Percentiles rank a stretch among this genome's conserved stretches.
Evolutionary conservation across 192 early-diverging fungal species (phyloP).

Genomic region (Dispira parvispora): DNA sequence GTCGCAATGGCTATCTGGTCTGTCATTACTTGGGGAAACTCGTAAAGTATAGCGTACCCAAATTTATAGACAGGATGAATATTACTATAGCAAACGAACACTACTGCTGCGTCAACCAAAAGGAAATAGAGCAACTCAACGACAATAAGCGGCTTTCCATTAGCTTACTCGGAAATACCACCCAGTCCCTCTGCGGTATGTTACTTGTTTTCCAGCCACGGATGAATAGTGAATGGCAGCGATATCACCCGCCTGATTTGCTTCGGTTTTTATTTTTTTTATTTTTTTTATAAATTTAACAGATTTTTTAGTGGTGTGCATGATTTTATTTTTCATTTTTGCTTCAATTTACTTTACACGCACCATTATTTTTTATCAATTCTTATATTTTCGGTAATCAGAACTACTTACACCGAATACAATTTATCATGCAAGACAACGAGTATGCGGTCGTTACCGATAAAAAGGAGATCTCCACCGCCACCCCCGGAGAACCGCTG

Average conservation of each 20-base stretch:
- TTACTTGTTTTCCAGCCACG: not conserved
- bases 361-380: not conserved
- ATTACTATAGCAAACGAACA: too few relatives aligned
- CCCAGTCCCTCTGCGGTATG: not conserved
- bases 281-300: not conserved
- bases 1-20: not conserved
- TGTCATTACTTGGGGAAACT: not conserved
- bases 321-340: not conserved
- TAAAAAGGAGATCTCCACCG: not conserved
- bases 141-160: too few relatives aligned
- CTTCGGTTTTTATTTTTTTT: not conserved
- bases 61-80: too few relatives aligned
- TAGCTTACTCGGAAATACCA: not conserved
- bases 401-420: not conserved
- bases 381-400: not conserved
- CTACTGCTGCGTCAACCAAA: too few relatives aligned
- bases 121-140: too few relatives aligned
- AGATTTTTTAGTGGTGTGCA: not conserved
- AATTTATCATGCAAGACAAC: not conserved
- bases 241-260: not conserved
- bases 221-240: not conserved
- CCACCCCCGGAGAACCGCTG: slow-evolving; percentile 1
- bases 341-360: not conserved
- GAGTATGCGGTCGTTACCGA: slow-evolving; percentile 14
- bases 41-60: too few relatives aligned